A percentile compares a stretch with the other conserved stretches of the same genome.
Evolutionary conservation across 805 yeast genomes (phyloP).

Genomic region (Kodamaea leandrae): DNA sequence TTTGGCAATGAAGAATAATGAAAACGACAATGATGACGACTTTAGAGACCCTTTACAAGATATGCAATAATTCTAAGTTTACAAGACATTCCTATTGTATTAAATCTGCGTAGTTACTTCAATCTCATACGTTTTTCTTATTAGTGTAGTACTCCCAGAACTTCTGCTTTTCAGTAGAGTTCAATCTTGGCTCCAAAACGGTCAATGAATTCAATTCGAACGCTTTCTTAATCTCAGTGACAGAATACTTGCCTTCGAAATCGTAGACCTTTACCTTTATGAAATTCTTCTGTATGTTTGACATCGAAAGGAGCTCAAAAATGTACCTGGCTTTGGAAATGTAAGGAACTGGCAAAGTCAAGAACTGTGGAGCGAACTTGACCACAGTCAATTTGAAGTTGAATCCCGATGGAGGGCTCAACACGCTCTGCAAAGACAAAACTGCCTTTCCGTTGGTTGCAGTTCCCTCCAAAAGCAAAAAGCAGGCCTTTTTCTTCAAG

Average conservation of each 20-base stretch:
- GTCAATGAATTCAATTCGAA: conserved; percentile 35
- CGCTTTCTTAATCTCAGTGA: conserved; percentile 20
- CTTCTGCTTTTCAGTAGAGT: conserved; percentile 26
- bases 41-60: too few relatives aligned
- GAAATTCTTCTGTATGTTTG: conserved; percentile 16
- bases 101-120: too few relatives aligned
- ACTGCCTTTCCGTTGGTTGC: conserved; percentile 80
- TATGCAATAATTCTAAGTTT: too few relatives aligned
- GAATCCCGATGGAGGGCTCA: conserved; percentile 8
- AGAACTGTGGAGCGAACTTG: conserved; percentile 35
- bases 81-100: not conserved
- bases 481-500: conserved; percentile 37
- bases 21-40: too few relatives aligned
- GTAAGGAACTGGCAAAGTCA: conserved; percentile 38
- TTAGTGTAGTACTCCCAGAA: conserved; percentile 19
- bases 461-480: conserved; percentile 75
- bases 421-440: conserved; percentile 47
- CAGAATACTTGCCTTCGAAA: conserved; percentile 17
- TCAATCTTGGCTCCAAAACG: conserved; percentile 28
- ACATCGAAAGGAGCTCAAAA: conserved; percentile 21
- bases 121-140: conserved; percentile 3
- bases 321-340: conserved; percentile 21
- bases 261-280: conserved; percentile 30
- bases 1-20: conserved; percentile 13
- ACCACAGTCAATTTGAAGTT: conserved; percentile 36